Percentiles rank a stretch among this genome's conserved stretches.
These are phyloP conservation scores for Yamadazyma pseudoaaseri DNA, from an alignment of 1,139 yeast species.

Conservation along the genomic window DNA sequence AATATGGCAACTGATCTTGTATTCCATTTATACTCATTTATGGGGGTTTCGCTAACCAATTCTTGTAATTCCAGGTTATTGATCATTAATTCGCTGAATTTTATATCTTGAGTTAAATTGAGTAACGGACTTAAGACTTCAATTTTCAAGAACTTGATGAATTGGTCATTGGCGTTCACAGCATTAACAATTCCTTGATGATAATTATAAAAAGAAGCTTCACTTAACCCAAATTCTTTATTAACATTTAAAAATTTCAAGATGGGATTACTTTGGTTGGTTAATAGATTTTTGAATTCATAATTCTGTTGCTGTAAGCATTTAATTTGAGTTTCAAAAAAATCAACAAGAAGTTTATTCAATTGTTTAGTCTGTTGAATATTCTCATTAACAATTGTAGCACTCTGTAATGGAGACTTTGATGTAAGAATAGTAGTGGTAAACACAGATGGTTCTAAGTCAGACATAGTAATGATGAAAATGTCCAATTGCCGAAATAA, in stretches of 20 bases:
- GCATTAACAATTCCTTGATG: conserved; percentile 54
- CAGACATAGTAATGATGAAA: conserved; percentile 11
- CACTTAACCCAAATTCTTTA: conserved; percentile 54
- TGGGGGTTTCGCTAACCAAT: conserved; percentile 22
- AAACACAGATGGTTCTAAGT: conserved; percentile 17
- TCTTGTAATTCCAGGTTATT: conserved; percentile 44
- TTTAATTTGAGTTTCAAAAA: conserved; percentile 54
- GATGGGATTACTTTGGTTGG: conserved; percentile 25
- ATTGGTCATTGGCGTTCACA: conserved; percentile 49
- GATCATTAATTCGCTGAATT: conserved; percentile 41
- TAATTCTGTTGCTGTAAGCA: conserved; percentile 49
- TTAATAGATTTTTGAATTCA: conserved; percentile 48
- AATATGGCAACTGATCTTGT: conserved; percentile 75
- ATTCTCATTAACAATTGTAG: conserved; percentile 37
- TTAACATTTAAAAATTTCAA: conserved; percentile 21
- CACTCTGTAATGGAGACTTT: conserved; percentile 43
- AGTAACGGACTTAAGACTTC: conserved; percentile 59
- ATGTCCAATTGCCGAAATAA: conserved; percentile 2
- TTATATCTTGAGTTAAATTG: conserved; percentile 52
- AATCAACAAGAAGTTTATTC: conserved; percentile 42
- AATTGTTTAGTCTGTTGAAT: conserved; percentile 24
- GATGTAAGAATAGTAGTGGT: conserved; percentile 45
- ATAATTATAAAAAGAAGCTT: conserved; percentile 58
- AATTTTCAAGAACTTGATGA: conserved; percentile 50
- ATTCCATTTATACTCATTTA: conserved; percentile 61